Base-by-base conservation (phyloP, 148 eudicot species). In the Talinum fruticosum region DNA sequence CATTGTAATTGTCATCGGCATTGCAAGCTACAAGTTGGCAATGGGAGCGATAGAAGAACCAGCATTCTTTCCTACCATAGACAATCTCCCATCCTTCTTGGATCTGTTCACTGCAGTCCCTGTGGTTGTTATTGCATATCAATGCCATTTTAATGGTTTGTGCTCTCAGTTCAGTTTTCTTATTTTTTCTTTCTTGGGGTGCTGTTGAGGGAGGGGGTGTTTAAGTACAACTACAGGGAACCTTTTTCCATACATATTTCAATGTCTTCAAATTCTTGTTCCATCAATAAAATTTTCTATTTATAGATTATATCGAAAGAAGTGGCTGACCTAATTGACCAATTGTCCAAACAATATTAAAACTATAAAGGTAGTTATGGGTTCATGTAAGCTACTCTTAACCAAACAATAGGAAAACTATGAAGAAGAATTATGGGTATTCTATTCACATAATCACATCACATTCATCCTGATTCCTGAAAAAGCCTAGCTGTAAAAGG, bases 111-210 rank as follows among this genome's bases (percentile, higher is more conserved):
- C 97, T 45, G 93, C 86, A 36, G 96, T 92, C 34, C 99, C 99
- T 79, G 94, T 95, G 75, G 90, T 95, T 18, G 92, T 95, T 76
- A 90, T 93, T 77, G 97, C 99, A 64, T 95, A 89, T 76, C 93
- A 93, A 75, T 95, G 99, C 83, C 99, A 95, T 84, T 95, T 90
- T 78, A 95, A 95, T 66, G 97, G 99, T 95, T 81, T 30, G 83
- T 36, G 45, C 44, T 26, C 66, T 75, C 6, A 38, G 29, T 24
- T 41, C 36, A 5, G 66, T 51, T 36, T 54, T 66, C 26, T 66
- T 54, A 21, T 71, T n/a, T 7, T 23, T 71, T 65, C 62, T 5
- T 10, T 10, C n/a, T 13, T 53, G 5, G 13, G 13, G 47, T 12
- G 47, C 1, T 0, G 47, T 0, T 12, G 47, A 0, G 47, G 14